Percentiles rank a stretch among this genome's conserved stretches.
phyloP scores from a whole-genome alignment of 148 eudicot species.

The Silene conica region DNA sequence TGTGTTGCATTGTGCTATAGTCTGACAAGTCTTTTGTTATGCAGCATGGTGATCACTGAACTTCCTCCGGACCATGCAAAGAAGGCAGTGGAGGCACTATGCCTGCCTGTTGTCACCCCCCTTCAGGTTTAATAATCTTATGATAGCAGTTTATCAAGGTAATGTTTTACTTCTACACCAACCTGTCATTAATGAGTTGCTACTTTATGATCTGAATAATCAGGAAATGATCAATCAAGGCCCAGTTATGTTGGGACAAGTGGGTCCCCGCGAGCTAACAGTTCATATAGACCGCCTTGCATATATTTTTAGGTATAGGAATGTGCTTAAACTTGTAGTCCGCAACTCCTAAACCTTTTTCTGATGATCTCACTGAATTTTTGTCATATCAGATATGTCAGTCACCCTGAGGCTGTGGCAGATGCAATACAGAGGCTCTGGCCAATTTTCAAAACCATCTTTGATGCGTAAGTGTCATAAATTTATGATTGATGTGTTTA shows the following conservation, averaged over 20 bases:
- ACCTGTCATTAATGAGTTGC: not conserved
- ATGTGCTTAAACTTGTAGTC: not conserved
- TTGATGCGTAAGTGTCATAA: conserved; percentile 60
- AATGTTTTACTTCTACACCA: conserved; percentile 2
- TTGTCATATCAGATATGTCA: conserved; percentile 59
- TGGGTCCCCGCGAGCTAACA: conserved; percentile 83
- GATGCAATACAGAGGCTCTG: conserved; percentile 95
- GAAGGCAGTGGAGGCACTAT: conserved; percentile 84
- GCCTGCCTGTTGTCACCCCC: conserved; percentile 86
- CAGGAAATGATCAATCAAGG: conserved; percentile 97
- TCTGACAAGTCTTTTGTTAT: conserved; percentile 28
- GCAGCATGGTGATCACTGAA: conserved; percentile 92
- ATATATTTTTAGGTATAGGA: conserved; percentile 80
- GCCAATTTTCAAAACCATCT: conserved; percentile 93
- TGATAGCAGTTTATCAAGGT: not conserved
- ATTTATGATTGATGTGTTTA: conserved; percentile 1
- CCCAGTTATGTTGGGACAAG: conserved; percentile 68
- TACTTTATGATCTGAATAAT: conserved; percentile 15
- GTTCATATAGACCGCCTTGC: conserved; percentile 98
- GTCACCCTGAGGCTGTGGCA: conserved; percentile 98
- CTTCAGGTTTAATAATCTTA: conserved; percentile 59
- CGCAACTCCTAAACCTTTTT: not conserved
- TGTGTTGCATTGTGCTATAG: not conserved
- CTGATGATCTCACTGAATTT: conserved; percentile 7
- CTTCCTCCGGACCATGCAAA: conserved; percentile 98